A percentile compares a stretch with the other conserved stretches of the same genome.
phyloP scores from a whole-genome alignment of 2,329 filamentous ascomycete species.

The Fusarium humuli region DNA sequence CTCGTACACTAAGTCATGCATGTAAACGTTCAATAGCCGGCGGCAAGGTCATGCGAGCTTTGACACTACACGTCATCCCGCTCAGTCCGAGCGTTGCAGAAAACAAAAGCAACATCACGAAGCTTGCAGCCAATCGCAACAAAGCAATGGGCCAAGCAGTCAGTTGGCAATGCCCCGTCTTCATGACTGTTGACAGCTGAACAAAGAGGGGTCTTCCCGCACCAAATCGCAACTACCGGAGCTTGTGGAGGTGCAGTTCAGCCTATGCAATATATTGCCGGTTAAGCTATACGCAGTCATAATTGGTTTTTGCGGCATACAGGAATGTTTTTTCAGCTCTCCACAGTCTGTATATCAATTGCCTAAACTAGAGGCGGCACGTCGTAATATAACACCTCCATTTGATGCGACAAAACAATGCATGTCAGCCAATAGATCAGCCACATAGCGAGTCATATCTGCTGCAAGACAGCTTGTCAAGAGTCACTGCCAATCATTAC shows the following conservation, averaged over 20 bases:
- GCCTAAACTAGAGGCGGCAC: background rate
- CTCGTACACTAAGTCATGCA: background rate
- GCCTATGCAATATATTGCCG: background rate
- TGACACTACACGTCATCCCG: background rate
- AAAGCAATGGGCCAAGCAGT: too few relatives aligned
- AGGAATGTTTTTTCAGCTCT: background rate
- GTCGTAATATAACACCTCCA: background rate
- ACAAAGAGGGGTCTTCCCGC: too few relatives aligned
- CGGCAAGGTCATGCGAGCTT: background rate
- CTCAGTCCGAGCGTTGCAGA: background rate
- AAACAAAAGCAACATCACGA: background rate
- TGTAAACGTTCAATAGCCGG: background rate
- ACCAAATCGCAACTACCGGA: background rate
- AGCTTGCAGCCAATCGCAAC: background rate
- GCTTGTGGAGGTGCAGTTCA: background rate
- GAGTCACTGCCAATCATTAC: background rate
- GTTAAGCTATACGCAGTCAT: background rate
- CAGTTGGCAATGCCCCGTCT: too few relatives aligned
- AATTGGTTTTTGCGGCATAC: background rate
- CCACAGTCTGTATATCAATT: background rate
- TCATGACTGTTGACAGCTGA: background rate
- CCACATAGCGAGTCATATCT: background rate
- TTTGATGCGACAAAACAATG: background rate
- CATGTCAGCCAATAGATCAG: constrained; percentile 10
- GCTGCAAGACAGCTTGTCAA: background rate